phyloP scores from a whole-genome alignment of 768 basidiomycete species.

The Thelephora aurantiotincta region DNA sequence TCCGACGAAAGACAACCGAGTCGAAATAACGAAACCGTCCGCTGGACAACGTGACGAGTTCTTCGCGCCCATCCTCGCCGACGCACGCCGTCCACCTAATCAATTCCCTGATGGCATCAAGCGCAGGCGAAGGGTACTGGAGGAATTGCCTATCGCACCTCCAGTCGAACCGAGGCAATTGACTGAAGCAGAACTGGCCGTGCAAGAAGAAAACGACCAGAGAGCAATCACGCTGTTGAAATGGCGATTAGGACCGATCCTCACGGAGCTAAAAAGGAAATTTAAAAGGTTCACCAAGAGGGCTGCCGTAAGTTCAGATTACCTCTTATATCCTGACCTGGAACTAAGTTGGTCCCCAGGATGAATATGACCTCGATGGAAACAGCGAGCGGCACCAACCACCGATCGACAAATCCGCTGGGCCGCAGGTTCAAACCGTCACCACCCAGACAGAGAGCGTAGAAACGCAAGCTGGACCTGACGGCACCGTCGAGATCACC shows the following conservation, averaged over 20 bases:
- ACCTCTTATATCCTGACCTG: background rate
- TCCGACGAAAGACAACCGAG: conserved; percentile 52
- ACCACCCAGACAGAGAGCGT: conserved; percentile 17
- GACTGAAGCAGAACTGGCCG: conserved; percentile 64
- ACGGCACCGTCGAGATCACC: conserved; percentile 30
- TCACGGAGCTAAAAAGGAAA: conserved; percentile 83
- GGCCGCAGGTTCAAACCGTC: conserved; percentile 20
- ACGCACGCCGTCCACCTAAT: conserved; percentile 65
- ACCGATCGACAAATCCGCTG: conserved; percentile 9
- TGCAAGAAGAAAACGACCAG: conserved; percentile 75
- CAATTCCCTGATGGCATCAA: conserved; percentile 83
- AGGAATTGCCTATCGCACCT: conserved; percentile 78
- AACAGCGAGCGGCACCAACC: conserved; percentile 7
- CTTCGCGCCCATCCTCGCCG: conserved; percentile 59
- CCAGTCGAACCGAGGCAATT: conserved; percentile 79
- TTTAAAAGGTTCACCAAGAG: conserved; percentile 82
- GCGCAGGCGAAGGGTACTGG: conserved; percentile 70
- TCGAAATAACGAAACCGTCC: conserved; percentile 43
- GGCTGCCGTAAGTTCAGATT: conserved; percentile 41
- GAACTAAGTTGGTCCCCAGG: conserved; percentile 25
- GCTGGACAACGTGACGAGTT: conserved; percentile 50
- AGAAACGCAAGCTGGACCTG: conserved; percentile 23
- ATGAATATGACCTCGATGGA: conserved; percentile 54
- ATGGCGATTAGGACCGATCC: conserved; percentile 80
- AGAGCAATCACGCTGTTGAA: conserved; percentile 69